Percentiles rank a stretch among this genome's conserved stretches.
phyloP scores from a whole-genome alignment of 768 basidiomycete genomes.

The Tylopilus rubrobrunneus region DNA sequence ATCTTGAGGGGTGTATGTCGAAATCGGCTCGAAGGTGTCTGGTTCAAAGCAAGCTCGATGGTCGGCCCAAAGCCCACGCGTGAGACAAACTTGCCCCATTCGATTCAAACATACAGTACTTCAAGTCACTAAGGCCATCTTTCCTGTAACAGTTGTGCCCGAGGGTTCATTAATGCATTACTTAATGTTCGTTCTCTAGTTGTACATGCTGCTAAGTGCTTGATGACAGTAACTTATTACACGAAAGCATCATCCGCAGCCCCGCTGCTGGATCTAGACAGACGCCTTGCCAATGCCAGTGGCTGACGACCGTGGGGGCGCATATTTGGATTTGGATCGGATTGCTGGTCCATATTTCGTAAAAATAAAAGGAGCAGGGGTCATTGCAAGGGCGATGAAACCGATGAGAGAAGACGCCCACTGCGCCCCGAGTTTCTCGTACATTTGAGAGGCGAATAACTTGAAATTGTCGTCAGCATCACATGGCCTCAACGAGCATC shows the following conservation, averaged over 20 bases:
- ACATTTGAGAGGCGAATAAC: conserved; percentile 58
- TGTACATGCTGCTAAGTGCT: no score
- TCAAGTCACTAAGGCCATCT: no score
- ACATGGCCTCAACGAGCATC: not conserved
- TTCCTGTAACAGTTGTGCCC: no score
- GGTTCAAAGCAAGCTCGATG: no score
- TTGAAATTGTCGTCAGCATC: conserved; percentile 8
- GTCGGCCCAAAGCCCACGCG: no score
- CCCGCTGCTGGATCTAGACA: not conserved
- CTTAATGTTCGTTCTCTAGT: no score
- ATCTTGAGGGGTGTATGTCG: conserved; percentile 34
- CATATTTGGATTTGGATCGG: conserved; percentile 41
- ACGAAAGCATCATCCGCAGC: not conserved
- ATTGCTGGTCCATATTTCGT: conserved; percentile 42
- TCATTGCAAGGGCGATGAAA: conserved; percentile 46
- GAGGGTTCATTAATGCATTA: no score
- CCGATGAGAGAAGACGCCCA: conserved; percentile 62
- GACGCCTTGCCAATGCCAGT: conserved; percentile 3
- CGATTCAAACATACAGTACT: no score
- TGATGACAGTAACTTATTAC: not conserved
- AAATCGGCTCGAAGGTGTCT: no score
- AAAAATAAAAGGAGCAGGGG: conserved; percentile 50
- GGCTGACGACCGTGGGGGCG: conserved; percentile 26
- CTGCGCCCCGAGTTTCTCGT: conserved; percentile 41
- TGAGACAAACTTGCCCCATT: not conserved